phyloP scores from a whole-genome alignment of 305 asterid genomes.

The Solanum hybrid region DNA sequence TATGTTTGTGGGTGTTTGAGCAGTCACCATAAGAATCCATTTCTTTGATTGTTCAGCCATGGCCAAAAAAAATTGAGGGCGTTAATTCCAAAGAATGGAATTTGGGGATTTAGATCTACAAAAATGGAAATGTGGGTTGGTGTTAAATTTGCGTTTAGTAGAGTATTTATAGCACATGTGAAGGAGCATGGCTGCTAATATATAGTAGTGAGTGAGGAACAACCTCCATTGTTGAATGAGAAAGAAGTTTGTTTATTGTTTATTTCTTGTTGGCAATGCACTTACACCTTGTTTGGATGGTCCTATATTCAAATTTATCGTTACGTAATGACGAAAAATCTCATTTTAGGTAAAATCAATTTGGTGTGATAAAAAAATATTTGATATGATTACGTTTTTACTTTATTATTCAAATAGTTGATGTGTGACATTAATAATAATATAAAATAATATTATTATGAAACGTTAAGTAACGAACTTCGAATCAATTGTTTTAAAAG shows the following conservation, averaged over 20 bases:
- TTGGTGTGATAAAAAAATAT: neutral
- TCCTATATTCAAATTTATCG: neutral
- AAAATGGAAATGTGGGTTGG: neutral
- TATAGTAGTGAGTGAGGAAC: neutral
- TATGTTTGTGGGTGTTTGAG: constrained; percentile 93
- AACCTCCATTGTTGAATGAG: constrained; percentile 10
- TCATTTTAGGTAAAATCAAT: neutral
- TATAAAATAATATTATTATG: neutral
- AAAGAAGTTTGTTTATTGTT: neutral
- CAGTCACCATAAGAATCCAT: constrained; percentile 72
- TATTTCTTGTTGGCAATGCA: neutral
- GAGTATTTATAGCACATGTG: neutral
- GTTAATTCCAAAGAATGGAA: neutral
- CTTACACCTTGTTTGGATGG: neutral
- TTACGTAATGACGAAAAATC: neutral
- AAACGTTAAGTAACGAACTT: too few relatives aligned
- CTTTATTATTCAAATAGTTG: rapidly evolving
- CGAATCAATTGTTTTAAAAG: neutral
- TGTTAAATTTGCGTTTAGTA: neutral
- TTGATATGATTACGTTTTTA: rapidly evolving
- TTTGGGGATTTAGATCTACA: neutral
- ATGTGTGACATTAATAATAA: neutral
- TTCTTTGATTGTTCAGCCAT: constrained; percentile 22
- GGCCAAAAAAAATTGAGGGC: neutral
- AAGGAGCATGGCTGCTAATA: neutral